Evolutionary conservation across 1,284 basidiomycete genomes (phyloP).

Genomic region (Afroboletus lepidellus): DNA sequence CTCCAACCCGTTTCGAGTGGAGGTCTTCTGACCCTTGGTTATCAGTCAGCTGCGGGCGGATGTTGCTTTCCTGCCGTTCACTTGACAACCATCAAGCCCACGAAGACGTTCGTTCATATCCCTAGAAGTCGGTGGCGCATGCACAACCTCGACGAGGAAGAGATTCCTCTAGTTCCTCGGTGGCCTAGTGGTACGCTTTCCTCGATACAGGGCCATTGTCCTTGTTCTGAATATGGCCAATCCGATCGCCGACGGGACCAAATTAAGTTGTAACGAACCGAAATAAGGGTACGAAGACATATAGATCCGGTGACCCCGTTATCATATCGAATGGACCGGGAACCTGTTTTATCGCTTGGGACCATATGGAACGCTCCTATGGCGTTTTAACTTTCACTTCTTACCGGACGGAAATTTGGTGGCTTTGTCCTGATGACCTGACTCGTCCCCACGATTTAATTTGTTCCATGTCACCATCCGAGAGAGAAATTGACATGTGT

Average conservation of each 20-base stretch:
- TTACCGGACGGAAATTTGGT: conserved; percentile 13
- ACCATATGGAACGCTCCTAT: conserved; percentile 10
- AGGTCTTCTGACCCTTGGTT: conserved; percentile 5
- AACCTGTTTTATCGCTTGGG: neutral
- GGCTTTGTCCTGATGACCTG: conserved; percentile 1
- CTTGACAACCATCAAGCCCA: conserved; percentile 24
- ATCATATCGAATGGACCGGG: conserved; percentile 6
- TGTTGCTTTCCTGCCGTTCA: neutral
- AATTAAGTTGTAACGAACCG: conserved; percentile 20
- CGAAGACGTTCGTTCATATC: conserved; percentile 9
- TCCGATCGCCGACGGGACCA: conserved; percentile 3
- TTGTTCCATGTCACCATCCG: conserved; percentile 1
- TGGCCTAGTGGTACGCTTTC: neutral
- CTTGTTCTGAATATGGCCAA: conserved; percentile 20
- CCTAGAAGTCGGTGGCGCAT: conserved; percentile 2
- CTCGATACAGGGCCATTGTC: conserved; percentile 4
- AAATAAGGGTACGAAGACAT: conserved; percentile 21
- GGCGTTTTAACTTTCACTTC: conserved; percentile 2
- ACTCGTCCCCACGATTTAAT: conserved; percentile 7
- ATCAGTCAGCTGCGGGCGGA: conserved; percentile 6
- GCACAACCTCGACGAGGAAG: neutral
- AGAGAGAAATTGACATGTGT: neutral
- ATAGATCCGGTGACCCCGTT: conserved; percentile 16
- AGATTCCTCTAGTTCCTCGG: neutral
- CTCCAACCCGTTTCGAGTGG: neutral